Evolutionary conservation across 108 stramenopile species (phyloP).

Genomic region (Fistulifera solaris): DNA sequence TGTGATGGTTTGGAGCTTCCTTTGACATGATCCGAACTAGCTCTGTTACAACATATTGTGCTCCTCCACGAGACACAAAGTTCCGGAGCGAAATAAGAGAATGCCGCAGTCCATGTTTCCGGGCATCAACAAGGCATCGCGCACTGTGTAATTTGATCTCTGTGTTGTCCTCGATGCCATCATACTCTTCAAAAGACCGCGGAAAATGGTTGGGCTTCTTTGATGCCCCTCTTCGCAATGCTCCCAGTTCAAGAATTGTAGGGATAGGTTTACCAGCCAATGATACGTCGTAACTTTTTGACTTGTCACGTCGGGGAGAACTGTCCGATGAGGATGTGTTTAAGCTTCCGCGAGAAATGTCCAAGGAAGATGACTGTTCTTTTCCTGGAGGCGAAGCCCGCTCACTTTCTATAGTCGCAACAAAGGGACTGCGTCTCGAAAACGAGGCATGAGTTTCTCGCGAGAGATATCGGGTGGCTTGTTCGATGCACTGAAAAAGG

Average conservation of each 20-base stretch:
- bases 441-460: constrained; percentile 32
- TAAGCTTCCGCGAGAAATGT: not conserved
- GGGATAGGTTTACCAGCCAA: constrained; percentile 17
- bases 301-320: constrained; percentile 4
- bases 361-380: not conserved
- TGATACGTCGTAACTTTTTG: not conserved
- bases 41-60: constrained; percentile 45
- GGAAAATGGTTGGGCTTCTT: constrained; percentile 7
- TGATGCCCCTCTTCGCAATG: constrained; percentile 27
- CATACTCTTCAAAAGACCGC: not conserved
- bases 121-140: constrained; percentile 40
- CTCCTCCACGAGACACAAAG: constrained; percentile 44
- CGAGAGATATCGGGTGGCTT: constrained; percentile 6
- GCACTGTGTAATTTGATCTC: constrained; percentile 63
- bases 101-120: constrained; percentile 35
- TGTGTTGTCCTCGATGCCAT: constrained; percentile 26
- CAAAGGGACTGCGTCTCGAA: constrained; percentile 29
- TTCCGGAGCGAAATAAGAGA: constrained; percentile 9
- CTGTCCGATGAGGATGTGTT: not conserved
- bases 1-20: constrained; percentile 9
- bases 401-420: constrained; percentile 6
- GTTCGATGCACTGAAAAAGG: constrained; percentile 28
- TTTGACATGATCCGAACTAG: constrained; percentile 33
- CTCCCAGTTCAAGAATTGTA: constrained; percentile 32
- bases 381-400: not conserved